Evolutionary conservation across 306 rosid species (phyloP), one percentile per base, ranked within the genome.

Genomic region (Trifolium dubium): DNA sequence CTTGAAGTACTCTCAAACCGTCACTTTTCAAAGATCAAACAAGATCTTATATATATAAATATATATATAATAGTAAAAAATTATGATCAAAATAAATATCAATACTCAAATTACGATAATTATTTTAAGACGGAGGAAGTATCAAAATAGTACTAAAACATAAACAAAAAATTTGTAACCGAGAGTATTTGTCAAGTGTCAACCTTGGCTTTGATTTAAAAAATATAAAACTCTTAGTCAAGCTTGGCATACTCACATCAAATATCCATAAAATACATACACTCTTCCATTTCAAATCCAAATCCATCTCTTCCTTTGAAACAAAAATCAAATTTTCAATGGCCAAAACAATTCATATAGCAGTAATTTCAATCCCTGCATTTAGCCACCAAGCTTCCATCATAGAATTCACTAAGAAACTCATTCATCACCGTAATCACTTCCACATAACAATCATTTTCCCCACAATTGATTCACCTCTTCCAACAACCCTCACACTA

Each of bases 351-450:
- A 62, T 28, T 10, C 69, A 73, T 17, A 68, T 82, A 77, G 85
- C 68, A 13, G 51, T 44, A 5, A n/a, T 72, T 53, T 18, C 82
- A 43, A 61, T 60, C 51, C 78, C 78, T 1, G 76, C 72, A 2
- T 66, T 72, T 2, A 74, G 82, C 46, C 85, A 72, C 69, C 80
- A 78, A 47, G 69, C 73, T 19, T 72, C 86, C 2, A 49, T 83
- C 3, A 34, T 83, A 0, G 79, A 71, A 32, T 68, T 83, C 14
- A 68, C 75, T 18, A 83, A 79, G 49, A 50, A 34, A 6, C 78
- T 83, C 18, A 12, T 79, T 44, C 67, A 39, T 10, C 79, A 56
- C 29, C 83, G 71, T 44, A 43, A 63, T 2, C 43, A 79, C 28
- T 66, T 75, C 39, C 67, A 55, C 10, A 18, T 83, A 61, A 83